A percentile compares a stretch with the other conserved stretches of the same genome.
phyloP scores from a whole-genome alignment of 768 basidiomycete genomes.

The Inosperma sp. region DNA sequence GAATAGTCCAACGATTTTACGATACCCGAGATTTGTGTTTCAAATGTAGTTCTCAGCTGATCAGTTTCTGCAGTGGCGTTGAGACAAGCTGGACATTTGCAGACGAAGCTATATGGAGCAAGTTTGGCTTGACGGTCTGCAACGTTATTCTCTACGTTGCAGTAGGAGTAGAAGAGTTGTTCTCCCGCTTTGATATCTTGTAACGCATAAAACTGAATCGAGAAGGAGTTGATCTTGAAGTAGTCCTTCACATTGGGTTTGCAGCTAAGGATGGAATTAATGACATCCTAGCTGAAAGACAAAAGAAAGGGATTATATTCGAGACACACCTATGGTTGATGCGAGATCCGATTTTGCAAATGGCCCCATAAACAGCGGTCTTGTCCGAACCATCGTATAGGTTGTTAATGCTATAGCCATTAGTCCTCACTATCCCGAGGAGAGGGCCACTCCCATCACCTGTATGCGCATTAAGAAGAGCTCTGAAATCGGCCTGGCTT shows the following conservation, averaged over 20 bases:
- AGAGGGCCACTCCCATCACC: conserved; percentile 33
- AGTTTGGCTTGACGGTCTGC: conserved; percentile 26
- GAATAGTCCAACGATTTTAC: neutral
- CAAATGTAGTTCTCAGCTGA: conserved; percentile 4
- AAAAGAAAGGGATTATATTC: neutral
- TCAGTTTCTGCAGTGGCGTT: conserved; percentile 18
- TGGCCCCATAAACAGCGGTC: conserved; percentile 9
- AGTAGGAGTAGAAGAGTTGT: conserved; percentile 30
- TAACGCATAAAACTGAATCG: conserved; percentile 6
- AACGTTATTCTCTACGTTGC: conserved; percentile 7
- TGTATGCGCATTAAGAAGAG: conserved; percentile 27
- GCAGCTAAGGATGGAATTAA: conserved; percentile 1
- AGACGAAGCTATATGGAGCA: conserved; percentile 29
- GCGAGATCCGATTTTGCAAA: conserved; percentile 20
- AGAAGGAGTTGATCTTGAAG: conserved; percentile 7
- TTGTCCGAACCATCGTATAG: neutral
- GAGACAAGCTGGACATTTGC: conserved; percentile 29
- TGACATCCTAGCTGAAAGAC: neutral
- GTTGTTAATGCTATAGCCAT: conserved; percentile 19
- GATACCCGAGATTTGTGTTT: neutral
- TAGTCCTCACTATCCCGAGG: conserved; percentile 31
- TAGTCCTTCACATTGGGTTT: conserved; percentile 5
- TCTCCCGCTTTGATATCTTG: conserved; percentile 4
- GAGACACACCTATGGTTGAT: conserved; percentile 25
- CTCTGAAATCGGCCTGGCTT: conserved; percentile 25